These are phyloP conservation scores for Pseudoscleropodium purum DNA, from an alignment of 225 moss, liverwort and hornwort species.

Conservation along the genomic window DNA sequence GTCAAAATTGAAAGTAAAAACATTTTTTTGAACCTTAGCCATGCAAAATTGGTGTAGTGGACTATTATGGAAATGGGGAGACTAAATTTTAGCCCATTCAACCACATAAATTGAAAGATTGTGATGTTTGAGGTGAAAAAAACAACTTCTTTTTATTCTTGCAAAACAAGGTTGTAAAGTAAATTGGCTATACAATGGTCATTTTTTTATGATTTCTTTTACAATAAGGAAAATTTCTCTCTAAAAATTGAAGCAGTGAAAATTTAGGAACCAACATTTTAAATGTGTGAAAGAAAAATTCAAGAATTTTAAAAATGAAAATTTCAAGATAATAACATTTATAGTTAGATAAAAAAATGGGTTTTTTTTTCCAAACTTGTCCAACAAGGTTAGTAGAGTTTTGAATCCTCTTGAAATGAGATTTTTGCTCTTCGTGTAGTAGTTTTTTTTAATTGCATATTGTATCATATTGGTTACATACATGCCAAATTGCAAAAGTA, in stretches of 20 bases:
- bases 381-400: fast-evolving
- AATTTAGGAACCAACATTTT: neutral
- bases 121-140: neutral
- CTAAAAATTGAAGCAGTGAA: fast-evolving
- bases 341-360: neutral
- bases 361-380: neutral
- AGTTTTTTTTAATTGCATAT: neutral
- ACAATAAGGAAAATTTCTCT: neutral
- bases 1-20: neutral
- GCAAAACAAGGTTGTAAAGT: fast-evolving
- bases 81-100: fast-evolving
- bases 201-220: neutral
- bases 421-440: neutral
- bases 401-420: neutral
- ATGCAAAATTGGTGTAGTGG: neutral
- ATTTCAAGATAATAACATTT: neutral
- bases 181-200: neutral
- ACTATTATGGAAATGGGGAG: neutral
- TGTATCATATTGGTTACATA: no score
- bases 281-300: neutral
- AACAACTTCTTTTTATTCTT: neutral
- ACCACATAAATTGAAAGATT: fast-evolving
- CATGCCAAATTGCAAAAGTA: neutral
- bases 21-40: neutral
- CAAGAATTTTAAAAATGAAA: neutral